phyloP scores from a whole-genome alignment of 2,329 filamentous ascomycete genomes.

The Fusarium circinatum region DNA sequence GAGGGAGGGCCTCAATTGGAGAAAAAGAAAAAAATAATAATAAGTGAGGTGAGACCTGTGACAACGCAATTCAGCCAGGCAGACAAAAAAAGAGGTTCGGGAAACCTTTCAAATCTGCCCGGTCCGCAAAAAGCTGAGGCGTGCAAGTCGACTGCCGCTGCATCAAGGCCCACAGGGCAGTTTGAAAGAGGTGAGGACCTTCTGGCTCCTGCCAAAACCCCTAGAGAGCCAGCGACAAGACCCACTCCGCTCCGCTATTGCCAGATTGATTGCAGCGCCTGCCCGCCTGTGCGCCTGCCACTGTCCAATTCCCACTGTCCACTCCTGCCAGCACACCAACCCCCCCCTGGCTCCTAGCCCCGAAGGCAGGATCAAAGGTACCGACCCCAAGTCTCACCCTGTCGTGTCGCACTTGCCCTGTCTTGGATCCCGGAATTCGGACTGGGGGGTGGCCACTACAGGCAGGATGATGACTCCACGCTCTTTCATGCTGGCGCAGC shows the following conservation, averaged over 20 bases:
- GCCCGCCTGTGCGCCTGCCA: neutral
- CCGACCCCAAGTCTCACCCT: constrained; percentile 29
- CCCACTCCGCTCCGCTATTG: constrained; percentile 37
- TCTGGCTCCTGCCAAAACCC: constrained; percentile 5
- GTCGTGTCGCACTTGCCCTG: constrained; percentile 32
- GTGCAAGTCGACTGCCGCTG: constrained; percentile 12
- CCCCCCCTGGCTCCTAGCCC: constrained; percentile 5
- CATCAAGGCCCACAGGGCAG: constrained; percentile 4
- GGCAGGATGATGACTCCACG: constrained; percentile 43
- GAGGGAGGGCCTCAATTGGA: constrained; percentile 5
- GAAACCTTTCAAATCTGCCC: neutral
- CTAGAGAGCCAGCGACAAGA: constrained; percentile 15
- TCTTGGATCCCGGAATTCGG: constrained; percentile 30
- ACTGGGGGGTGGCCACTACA: constrained; percentile 33
- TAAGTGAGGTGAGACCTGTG: constrained; percentile 23
- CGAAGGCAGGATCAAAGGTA: constrained; percentile 25
- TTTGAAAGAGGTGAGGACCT: constrained; percentile 4
- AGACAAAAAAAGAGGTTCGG: constrained; percentile 18
- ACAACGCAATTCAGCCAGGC: constrained; percentile 4
- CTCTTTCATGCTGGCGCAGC: constrained; percentile 43
- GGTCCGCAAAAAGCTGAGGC: neutral
- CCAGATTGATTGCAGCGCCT: constrained; percentile 32
- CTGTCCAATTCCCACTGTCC: neutral
- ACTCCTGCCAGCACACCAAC: constrained; percentile 34
- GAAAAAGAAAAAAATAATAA: neutral